Conservation (phyloP, 2,329 filamentous ascomycete species). For the Aureobasidium sp. region DNA sequence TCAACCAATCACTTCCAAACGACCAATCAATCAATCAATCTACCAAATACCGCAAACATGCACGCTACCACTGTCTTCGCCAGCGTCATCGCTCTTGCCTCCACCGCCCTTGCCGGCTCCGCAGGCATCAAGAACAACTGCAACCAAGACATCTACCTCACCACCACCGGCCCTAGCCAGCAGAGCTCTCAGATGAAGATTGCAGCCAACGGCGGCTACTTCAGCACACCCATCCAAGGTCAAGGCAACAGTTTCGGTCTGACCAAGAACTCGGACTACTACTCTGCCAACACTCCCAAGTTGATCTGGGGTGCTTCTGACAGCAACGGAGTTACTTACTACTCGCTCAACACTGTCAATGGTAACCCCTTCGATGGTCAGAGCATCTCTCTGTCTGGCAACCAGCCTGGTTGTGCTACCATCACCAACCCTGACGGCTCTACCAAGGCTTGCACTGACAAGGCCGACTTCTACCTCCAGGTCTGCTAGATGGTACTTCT, state of each 20-base stretch:
- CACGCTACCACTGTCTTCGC: conserved; percentile 24
- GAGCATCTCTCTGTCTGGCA: conserved; percentile 25
- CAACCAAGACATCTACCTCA: conserved; percentile 29
- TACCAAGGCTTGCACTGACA: conserved; percentile 22
- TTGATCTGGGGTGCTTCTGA: conserved; percentile 32
- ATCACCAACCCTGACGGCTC: conserved; percentile 2
- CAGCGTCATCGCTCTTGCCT: conserved; percentile 24
- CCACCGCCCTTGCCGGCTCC: conserved; percentile 24
- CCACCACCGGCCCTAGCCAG: conserved; percentile 29
- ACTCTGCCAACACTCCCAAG: conserved; percentile 28
- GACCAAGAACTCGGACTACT: conserved; percentile 31
- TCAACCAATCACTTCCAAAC: not conserved
- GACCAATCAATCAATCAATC: conserved; percentile 14
- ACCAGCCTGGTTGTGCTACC: conserved; percentile 10
- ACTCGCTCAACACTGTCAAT: conserved; percentile 30
- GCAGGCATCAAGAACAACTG: conserved; percentile 34
- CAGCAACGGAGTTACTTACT: conserved; percentile 29
- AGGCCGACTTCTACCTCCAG: conserved; percentile 21
- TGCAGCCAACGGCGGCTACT: conserved; percentile 28
- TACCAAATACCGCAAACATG: conserved; percentile 26
- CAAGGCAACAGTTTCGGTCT: conserved; percentile 36
- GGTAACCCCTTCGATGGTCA: conserved; percentile 31
- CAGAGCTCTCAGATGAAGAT: conserved; percentile 23
- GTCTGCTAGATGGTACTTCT: conserved; percentile 18
- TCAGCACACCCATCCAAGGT: conserved; percentile 28